Evolutionary conservation across 2,329 filamentous ascomycete genomes (phyloP).

Genomic region (Cladorrhinum sp.): DNA sequence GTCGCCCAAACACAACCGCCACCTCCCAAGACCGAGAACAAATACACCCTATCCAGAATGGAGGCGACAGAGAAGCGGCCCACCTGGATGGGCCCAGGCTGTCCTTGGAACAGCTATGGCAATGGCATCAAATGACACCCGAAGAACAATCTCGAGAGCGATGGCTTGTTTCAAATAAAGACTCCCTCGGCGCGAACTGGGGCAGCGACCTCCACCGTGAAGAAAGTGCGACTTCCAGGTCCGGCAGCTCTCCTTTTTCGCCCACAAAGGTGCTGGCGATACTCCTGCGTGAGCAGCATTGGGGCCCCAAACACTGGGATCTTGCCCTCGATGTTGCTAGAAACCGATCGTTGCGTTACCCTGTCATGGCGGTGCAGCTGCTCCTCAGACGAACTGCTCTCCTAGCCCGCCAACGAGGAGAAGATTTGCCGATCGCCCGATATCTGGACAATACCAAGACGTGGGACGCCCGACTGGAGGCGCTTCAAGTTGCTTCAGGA

Average conservation of each 20-base stretch:
- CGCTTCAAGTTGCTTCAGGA: constrained; percentile 33
- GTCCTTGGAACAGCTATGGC: background rate
- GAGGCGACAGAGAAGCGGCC: background rate
- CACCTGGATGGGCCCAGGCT: background rate
- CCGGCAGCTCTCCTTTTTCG: constrained; percentile 16
- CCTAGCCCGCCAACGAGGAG: constrained; percentile 19
- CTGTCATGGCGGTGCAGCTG: constrained; percentile 17
- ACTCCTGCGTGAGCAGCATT: constrained; percentile 14
- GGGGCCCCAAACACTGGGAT: constrained; percentile 11
- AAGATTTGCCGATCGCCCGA: constrained; percentile 17
- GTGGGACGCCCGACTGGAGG: constrained; percentile 34
- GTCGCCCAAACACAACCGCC: background rate
- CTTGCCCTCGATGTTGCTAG: constrained; percentile 19
- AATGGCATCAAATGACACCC: background rate
- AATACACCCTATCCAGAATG: background rate
- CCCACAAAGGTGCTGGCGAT: constrained; percentile 18
- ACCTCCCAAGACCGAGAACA: background rate
- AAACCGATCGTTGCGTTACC: constrained; percentile 18
- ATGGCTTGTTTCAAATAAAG: constrained; percentile 12
- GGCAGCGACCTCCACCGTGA: background rate
- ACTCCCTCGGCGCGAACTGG: constrained; percentile 12
- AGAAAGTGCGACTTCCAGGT: constrained; percentile 6
- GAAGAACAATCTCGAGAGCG: constrained; percentile 18
- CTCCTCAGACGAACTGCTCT: constrained; percentile 17
- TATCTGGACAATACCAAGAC: constrained; percentile 14